Evolutionary conservation across 805 yeast species (phyloP).

Genomic region (Cyberlindnera lachancei): DNA sequence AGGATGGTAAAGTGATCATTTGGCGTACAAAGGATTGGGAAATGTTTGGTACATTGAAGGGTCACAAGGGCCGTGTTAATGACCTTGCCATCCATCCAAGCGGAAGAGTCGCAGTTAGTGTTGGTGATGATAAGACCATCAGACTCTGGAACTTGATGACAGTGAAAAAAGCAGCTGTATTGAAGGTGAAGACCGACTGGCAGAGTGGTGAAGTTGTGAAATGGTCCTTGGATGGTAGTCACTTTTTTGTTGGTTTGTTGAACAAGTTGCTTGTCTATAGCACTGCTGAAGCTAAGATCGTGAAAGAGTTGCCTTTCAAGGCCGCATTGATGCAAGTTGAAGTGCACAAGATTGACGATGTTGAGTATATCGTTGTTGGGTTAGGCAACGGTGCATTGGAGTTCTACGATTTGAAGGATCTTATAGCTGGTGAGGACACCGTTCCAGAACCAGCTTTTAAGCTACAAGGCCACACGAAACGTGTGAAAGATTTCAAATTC

Average conservation of each 20-base stretch:
- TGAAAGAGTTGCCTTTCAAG: constrained; percentile 43
- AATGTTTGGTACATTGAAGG: constrained; percentile 76
- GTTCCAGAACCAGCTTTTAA: constrained; percentile 46
- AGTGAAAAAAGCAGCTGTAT: constrained; percentile 80
- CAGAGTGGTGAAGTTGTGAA: constrained; percentile 58
- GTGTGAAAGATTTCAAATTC: constrained; percentile 74
- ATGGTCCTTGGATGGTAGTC: constrained; percentile 64
- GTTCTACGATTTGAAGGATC: constrained; percentile 39
- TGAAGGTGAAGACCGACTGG: constrained; percentile 65
- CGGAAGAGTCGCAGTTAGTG: constrained; percentile 85
- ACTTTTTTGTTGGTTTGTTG: constrained; percentile 69
- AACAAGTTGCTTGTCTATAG: constrained; percentile 58
- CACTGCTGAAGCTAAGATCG: constrained; percentile 53
- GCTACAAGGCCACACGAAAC: constrained; percentile 73
- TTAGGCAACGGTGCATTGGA: constrained; percentile 63
- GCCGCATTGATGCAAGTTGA: constrained; percentile 65
- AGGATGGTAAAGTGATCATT: constrained; percentile 80
- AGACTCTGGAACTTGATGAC: constrained; percentile 97
- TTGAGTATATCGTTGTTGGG: constrained; percentile 59
- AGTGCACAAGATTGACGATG: constrained; percentile 35
- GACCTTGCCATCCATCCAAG: constrained; percentile 87
- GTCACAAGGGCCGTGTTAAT: constrained; percentile 76
- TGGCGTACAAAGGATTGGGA: constrained; percentile 99
- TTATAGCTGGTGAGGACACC: constrained; percentile 25
- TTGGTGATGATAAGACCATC: constrained; percentile 76